Conservation (phyloP, 371 early-diverging fungal species). For the Encephalitozoon intestinalis region DNA sequence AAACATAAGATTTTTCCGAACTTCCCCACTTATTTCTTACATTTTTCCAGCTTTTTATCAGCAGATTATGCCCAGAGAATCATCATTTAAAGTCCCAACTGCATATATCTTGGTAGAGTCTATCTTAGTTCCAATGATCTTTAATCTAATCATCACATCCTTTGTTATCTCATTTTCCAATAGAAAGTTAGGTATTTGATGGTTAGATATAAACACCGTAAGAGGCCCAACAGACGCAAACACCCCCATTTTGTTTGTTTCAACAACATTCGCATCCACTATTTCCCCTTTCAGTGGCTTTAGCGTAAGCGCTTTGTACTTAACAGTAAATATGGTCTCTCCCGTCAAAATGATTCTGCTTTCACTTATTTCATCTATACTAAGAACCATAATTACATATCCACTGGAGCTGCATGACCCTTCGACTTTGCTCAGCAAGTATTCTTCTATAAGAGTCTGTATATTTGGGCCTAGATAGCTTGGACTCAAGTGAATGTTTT, state of each 20-base stretch:
- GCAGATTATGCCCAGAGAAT: slow-evolving; percentile 56
- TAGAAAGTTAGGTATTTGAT: slow-evolving; percentile 64
- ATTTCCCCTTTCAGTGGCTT: slow-evolving; percentile 92
- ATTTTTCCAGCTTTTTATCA: not conserved
- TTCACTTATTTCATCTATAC: slow-evolving; percentile 52
- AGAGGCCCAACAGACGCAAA: slow-evolving; percentile 90
- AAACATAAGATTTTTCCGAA: too few species aligned
- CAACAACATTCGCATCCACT: slow-evolving; percentile 80
- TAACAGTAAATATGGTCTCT: slow-evolving; percentile 77
- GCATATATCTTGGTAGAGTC: slow-evolving; percentile 76
- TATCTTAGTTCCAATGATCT: slow-evolving; percentile 80
- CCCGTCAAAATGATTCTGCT: slow-evolving; percentile 63
- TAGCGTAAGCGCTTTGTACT: slow-evolving; percentile 87
- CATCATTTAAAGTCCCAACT: slow-evolving; percentile 61
- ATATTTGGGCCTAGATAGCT: slow-evolving; percentile 55
- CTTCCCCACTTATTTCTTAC: too few species aligned
- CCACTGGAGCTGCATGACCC: slow-evolving; percentile 58
- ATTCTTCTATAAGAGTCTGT: slow-evolving; percentile 50
- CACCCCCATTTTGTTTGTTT: slow-evolving; percentile 90
- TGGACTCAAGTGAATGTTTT: slow-evolving; percentile 52
- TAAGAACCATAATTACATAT: slow-evolving; percentile 55
- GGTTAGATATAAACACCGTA: slow-evolving; percentile 80
- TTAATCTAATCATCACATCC: slow-evolving; percentile 73
- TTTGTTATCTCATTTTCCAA: slow-evolving; percentile 69
- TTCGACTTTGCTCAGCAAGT: slow-evolving; percentile 53